These are phyloP conservation scores for Coemansia sp. DNA, from an alignment of 192 early-diverging fungal species.

Conservation along the genomic window DNA sequence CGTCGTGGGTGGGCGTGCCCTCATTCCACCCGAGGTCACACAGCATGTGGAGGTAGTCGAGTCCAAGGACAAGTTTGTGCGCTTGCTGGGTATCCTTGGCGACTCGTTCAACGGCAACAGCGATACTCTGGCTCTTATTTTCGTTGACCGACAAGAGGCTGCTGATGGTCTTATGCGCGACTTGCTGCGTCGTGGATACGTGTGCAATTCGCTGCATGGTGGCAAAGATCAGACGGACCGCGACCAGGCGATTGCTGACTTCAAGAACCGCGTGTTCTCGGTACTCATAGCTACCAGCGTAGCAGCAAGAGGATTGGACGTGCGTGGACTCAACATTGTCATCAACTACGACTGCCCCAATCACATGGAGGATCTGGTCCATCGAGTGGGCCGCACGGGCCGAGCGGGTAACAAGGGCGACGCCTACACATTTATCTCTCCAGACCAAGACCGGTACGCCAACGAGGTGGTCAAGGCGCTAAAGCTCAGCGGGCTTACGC, in stretches of 20 bases:
- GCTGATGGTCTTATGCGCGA: constrained; percentile 88
- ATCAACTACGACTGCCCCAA: constrained; percentile 97
- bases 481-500: constrained; percentile 69
- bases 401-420: constrained; percentile 97
- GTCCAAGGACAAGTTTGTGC: constrained; percentile 73
- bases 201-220: constrained; percentile 90
- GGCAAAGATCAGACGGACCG: constrained; percentile 91
- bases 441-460: constrained; percentile 91
- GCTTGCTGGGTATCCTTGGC: constrained; percentile 86
- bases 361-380: constrained; percentile 98
- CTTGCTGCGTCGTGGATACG: constrained; percentile 80
- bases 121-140: constrained; percentile 79
- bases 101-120: constrained; percentile 70
- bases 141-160: constrained; percentile 94
- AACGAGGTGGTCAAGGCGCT: constrained; percentile 89
- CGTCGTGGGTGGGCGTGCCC: constrained; percentile 89
- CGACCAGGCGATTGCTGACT: constrained; percentile 91
- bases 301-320: constrained; percentile 93
- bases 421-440: constrained; percentile 94
- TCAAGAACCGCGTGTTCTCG: constrained; percentile 85
- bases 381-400: constrained; percentile 96
- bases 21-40: constrained; percentile 83
- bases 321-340: constrained; percentile 89
- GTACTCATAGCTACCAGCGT: constrained; percentile 96
- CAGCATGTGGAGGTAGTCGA: constrained; percentile 93